A percentile compares a stretch with the other conserved stretches of the same genome.
Conservation (phyloP, 2,329 filamentous ascomycete species). For the Beauveria bassiana region DNA sequence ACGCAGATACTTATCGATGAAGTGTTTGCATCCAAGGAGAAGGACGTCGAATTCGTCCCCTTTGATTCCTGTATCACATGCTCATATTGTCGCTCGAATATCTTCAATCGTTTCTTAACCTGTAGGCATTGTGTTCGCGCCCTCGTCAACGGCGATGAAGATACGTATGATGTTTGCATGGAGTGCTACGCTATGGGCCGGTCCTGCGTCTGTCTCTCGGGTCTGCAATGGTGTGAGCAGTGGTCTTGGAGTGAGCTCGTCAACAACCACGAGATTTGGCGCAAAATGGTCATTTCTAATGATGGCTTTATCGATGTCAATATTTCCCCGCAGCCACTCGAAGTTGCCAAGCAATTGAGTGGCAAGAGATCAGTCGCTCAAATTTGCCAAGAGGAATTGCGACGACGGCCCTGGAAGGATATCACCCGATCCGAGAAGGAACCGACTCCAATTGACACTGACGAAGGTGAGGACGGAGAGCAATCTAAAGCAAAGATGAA, state of each 20-base stretch:
- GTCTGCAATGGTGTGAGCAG: constrained; percentile 85
- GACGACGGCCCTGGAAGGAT: constrained; percentile 72
- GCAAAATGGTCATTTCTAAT: constrained; percentile 66
- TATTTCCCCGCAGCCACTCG: constrained; percentile 61
- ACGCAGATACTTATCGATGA: constrained; percentile 76
- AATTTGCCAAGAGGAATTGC: constrained; percentile 87
- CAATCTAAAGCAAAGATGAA: constrained; percentile 54
- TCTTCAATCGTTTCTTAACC: constrained; percentile 94
- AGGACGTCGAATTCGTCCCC: constrained; percentile 63
- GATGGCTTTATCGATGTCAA: constrained; percentile 59
- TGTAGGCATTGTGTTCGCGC: constrained; percentile 74
- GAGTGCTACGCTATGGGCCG: constrained; percentile 98
- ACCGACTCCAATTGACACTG: constrained; percentile 41
- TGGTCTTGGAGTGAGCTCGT: constrained; percentile 76
- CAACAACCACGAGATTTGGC: constrained; percentile 75
- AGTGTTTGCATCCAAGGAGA: constrained; percentile 69
- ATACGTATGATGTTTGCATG: constrained; percentile 95
- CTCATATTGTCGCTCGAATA: constrained; percentile 90
- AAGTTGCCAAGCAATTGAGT: constrained; percentile 57
- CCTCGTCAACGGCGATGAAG: constrained; percentile 59
- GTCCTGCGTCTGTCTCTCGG: constrained; percentile 82
- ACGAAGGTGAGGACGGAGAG: constrained; percentile 57
- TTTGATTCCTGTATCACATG: constrained; percentile 93
- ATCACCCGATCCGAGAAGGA: constrained; percentile 53
- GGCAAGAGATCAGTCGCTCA: constrained; percentile 78